Base-by-base conservation (phyloP, 163 green algal genomes). In the Chlamydomonas reinhardtii region DNA sequence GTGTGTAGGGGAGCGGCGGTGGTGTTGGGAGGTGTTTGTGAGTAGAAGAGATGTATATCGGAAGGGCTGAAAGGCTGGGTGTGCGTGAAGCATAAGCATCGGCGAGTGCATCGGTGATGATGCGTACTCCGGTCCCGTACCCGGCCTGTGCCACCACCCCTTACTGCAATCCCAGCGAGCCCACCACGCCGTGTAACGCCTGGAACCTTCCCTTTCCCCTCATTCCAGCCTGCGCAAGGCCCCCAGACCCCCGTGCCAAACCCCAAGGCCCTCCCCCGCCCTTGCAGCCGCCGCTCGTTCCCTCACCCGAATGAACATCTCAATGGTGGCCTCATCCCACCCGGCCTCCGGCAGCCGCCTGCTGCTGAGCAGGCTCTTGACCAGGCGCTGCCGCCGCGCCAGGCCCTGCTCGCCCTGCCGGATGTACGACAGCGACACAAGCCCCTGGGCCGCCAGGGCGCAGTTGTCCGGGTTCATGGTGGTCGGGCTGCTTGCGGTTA, bases 321-420 rank as follows among this genome's bases (percentile, higher is more conserved):
- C 92, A 29, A 99, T 97, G 27, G 93, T 96, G 16, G 89, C 88
- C 54, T 99, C 97, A 48, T 98, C 96, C 97, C 97, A 99, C 16
- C 96, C 96, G n/a, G 83, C 29, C 37, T 86, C n/a, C 2, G 97
- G 97, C 77, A 99, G 87, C 61, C 90, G 68, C 88, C 88, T 83
- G 80, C 96, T 91, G 29, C 92, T 96, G 20, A 99, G 94, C 79
- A 99, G 85, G 17, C 83, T 87, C 86, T 97, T 98, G 77, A 98
- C 77, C 68, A 93, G 80, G 32, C 73, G 71, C 31, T 87, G 86
- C 62, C 90, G 72, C 27, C 64, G 64, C 0, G 73, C 43, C 70
- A 98, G 82, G 14, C 93, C 94, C 77, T 97, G 91, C 31, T 76
- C 75, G 29, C 96, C 96, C 84, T 98, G 96, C 4, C 69, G 69